Evolutionary conservation across 768 basidiomycete genomes (phyloP).

Genomic region (Tulasnella sp.): DNA sequence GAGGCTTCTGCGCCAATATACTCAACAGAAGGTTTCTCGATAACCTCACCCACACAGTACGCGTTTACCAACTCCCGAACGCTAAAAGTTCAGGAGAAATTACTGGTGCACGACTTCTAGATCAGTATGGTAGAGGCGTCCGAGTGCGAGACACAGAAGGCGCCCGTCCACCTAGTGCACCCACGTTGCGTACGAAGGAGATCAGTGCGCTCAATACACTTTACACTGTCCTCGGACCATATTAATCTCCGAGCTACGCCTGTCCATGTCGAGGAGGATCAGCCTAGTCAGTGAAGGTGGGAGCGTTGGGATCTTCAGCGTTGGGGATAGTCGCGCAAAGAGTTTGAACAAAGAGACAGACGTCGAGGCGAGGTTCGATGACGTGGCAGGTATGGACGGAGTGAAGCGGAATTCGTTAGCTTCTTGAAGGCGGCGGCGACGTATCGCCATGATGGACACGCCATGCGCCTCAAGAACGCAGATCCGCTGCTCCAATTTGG

Average conservation of each 20-base stretch:
- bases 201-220: conserved; percentile 72
- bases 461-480: conserved; percentile 91
- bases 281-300: conserved; percentile 47
- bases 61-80: conserved; percentile 87
- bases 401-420: conserved; percentile 99
- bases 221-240: conserved; percentile 89
- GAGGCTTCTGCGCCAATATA: conserved; percentile 96
- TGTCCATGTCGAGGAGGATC: conserved; percentile 74
- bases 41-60: conserved; percentile 75
- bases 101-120: conserved; percentile 71
- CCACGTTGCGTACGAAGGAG: conserved; percentile 94
- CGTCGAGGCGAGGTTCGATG: conserved; percentile 85
- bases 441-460: conserved; percentile 98
- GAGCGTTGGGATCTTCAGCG: conserved; percentile 86
- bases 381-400: conserved; percentile 99
- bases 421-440: conserved; percentile 98
- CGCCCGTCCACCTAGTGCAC: conserved; percentile 87
- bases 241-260: conserved; percentile 78
- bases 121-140: conserved; percentile 97
- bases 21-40: conserved; percentile 95
- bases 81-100: conserved; percentile 57
- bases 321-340: conserved; percentile 90
- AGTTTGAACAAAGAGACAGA: conserved; percentile 97
- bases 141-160: conserved; percentile 85
- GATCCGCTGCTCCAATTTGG: conserved; percentile 95